A percentile compares a stretch with the other conserved stretches of the same genome.
Evolutionary conservation across 1,284 basidiomycete species (phyloP).

Genomic region (Singerocomus inundabilis): DNA sequence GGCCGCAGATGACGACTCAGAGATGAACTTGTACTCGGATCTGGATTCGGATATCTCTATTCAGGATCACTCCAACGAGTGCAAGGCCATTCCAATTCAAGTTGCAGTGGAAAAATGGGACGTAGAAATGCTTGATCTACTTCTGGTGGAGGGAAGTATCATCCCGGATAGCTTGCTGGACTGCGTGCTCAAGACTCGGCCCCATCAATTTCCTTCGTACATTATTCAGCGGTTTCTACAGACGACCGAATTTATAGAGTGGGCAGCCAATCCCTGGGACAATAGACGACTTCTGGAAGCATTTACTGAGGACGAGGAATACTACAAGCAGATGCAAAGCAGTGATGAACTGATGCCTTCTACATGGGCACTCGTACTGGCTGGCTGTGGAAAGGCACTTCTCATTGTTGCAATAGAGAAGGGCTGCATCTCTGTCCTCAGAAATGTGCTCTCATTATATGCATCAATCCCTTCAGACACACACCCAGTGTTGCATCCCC

Average conservation of each 20-base stretch:
- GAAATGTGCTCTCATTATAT: neutral
- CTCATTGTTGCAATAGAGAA: conserved; percentile 5
- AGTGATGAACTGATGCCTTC: neutral
- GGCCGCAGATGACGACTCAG: neutral
- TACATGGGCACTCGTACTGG: neutral
- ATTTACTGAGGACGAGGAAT: conserved; percentile 2
- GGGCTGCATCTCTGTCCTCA: neutral
- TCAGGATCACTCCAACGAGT: neutral
- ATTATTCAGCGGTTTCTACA: conserved; percentile 1
- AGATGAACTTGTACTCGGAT: neutral
- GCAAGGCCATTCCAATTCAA: neutral
- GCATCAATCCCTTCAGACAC: neutral
- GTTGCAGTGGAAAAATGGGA: conserved; percentile 5
- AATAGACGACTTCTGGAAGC: conserved; percentile 1
- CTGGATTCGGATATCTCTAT: neutral
- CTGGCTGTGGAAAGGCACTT: neutral
- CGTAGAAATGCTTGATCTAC: neutral
- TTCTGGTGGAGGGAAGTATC: neutral
- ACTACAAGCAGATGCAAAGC: neutral
- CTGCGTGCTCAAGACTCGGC: neutral
- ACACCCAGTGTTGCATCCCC: too few species aligned
- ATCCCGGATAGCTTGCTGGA: neutral
- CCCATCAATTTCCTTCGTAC: conserved; percentile 1
- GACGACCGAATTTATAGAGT: neutral
- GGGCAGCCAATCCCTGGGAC: neutral